Base-by-base conservation (phyloP, 306 rosid genomes). In the Echinosophora koreensis region DNA sequence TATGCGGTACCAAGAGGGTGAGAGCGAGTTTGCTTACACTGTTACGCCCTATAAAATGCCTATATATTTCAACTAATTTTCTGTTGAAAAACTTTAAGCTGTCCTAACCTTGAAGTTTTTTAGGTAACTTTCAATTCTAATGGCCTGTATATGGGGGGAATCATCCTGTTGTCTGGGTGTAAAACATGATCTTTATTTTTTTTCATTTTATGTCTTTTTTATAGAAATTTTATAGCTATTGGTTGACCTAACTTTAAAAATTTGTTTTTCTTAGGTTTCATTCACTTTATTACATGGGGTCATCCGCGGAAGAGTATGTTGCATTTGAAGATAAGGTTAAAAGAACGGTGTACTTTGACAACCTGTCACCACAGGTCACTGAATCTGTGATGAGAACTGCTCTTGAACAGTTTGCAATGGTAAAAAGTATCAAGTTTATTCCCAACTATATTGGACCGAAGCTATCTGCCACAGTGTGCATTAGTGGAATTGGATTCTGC, bases 301-400 rank as follows among this genome's bases (percentile, higher is more conserved):
- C 95, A n/a, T 35, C 83, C 37, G 68, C 37, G 4, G 84, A 84
- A 61, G 85, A 86, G 42, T 89, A 83, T 83, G 85, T 88, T 64
- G 89, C 88, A 44, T 92, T 94, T 76, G 78, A 86, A 74, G 87
- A 90, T 81, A 90, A 82, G 81, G 91, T 87, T 41, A 78, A 71
- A 69, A 81, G 91, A 52, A 94, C 98, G 1, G 86, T 90, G 14
- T 92, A 85, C 84, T 46, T 92, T 1, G 95, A 94, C 75, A 89
- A 94, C 75, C 77, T 90, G 57, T 90, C 97, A 39, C 92, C 93
- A 12, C 89, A 77, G n/a, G 95, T 92, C 70, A 92, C 93, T 38
- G 95, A 94, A 71, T 37, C 90, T 14, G 91, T 94, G 41, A 50
- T 94, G 80, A 84, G 69, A 74, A 84, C 86, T 59, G 97, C 93